These are phyloP conservation scores for Paspalum notatum DNA, from an alignment of 176 grass and related monocot species.

Conservation along the genomic window DNA sequence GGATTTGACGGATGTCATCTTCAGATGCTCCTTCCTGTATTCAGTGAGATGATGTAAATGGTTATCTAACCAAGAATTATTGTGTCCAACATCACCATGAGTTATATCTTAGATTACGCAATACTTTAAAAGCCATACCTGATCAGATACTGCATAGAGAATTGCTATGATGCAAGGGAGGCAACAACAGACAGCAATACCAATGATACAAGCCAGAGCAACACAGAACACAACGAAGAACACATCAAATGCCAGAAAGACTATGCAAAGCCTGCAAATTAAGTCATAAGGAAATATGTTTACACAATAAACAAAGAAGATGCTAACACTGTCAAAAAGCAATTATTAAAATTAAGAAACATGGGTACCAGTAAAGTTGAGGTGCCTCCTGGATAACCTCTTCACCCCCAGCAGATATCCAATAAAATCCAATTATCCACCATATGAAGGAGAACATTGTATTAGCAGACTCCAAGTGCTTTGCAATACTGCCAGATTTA, in stretches of 20 bases:
- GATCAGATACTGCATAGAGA: conserved; percentile 80
- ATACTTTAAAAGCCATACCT: conserved; percentile 60
- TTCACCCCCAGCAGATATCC: conserved; percentile 80
- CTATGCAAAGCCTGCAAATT: conserved; percentile 75
- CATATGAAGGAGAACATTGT: conserved; percentile 92
- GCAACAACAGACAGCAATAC: conserved; percentile 95
- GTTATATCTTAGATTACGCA: not conserved
- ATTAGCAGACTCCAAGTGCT: conserved; percentile 82
- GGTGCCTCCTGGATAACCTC: conserved; percentile 67
- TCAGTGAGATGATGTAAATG: conserved; percentile 23
- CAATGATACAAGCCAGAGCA: conserved; percentile 87
- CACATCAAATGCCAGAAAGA: conserved; percentile 93
- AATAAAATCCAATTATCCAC: conserved; percentile 97
- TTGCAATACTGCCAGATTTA: conserved; percentile 58
- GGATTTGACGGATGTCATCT: conserved; percentile 81
- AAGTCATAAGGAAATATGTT: conserved; percentile 33
- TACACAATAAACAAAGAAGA: conserved; percentile 29
- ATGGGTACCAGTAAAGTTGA: conserved; percentile 74
- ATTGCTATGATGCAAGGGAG: conserved; percentile 97
- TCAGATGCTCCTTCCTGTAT: conserved; percentile 94
- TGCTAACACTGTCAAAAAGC: not conserved
- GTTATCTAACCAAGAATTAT: conserved; percentile 14
- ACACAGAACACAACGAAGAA: conserved; percentile 96
- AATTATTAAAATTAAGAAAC: conserved; percentile 4
- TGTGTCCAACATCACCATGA: not conserved